Base-by-base conservation (phyloP, 2,329 filamentous ascomycete genomes). In the Cladobotryum protrusum region DNA sequence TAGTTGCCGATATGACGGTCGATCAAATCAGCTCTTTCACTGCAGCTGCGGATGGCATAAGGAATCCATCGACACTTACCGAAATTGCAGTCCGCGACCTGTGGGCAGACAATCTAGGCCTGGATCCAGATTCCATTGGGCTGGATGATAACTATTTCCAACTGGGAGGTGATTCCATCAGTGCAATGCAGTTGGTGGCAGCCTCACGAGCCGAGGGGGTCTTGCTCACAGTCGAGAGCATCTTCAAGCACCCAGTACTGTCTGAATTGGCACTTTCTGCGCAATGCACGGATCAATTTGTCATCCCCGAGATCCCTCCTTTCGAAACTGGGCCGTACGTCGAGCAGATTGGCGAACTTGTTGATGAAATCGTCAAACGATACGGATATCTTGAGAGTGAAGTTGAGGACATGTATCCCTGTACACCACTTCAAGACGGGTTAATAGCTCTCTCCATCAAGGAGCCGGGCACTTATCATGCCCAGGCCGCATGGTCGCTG, bases 81-180 rank as follows among this genome's bases (percentile, higher is more conserved):
- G 24, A 29, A 8, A 29, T 29, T 29, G 24, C 24, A 4, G 24
- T 29, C 24, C 24, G 24, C 24, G 24, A 29, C 24, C 24, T 29
- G 4, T 29, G 24, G 24, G 24, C 24, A 29, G 24, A 29, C 6
- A 29, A 29, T 29, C 24, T 29, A 29, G 24, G 24, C 11, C 6
- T 70, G 3, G 55, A 59, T 5, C 52, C 63, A 18, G 58, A 66
- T 4, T 51, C 59, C 8, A 69, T 75, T 29, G 65, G 66, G 4
- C 51, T 65, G 3, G 66, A 72, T 4, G 69, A 75, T 54, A 73
- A 69, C 58, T 77, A 77, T 58, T 75, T 77, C 63, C 64, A 64
- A 0, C 63, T 74, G 0, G 74, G 74, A 11, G 74, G 74, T 18
- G 72, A 76, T 55, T 76, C 74, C 1, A 66, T 77, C 2, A 54